Evolutionary conservation across 164 flowering plant species (phyloP).

Genomic region (Dillenia turbinata): DNA sequence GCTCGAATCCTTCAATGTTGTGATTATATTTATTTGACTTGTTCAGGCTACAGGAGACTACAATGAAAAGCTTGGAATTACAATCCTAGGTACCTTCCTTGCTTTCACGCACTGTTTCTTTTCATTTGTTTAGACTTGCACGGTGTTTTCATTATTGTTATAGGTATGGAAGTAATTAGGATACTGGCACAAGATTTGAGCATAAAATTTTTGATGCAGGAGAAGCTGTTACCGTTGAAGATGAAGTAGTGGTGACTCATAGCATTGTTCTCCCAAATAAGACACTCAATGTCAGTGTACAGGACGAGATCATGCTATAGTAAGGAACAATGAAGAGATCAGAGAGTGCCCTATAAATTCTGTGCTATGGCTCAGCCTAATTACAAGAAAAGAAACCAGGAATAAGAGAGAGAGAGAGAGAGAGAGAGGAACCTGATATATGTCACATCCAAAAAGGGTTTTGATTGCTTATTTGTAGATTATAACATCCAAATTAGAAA

Average conservation of each 20-base stretch:
- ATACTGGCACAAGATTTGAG: too few relatives aligned
- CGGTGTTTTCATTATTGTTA: background rate
- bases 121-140: background rate
- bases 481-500: too few relatives aligned
- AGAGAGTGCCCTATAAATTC: too few relatives aligned
- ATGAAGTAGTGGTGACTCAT: constrained; percentile 88
- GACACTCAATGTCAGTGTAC: constrained; percentile 85
- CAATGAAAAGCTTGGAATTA: constrained; percentile 68
- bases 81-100: constrained; percentile 55
- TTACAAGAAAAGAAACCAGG: too few relatives aligned
- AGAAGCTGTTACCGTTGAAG: constrained; percentile 89
- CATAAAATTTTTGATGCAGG: constrained; percentile 37
- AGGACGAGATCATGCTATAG: constrained; percentile 85
- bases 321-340: too few relatives aligned
- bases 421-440: too few relatives aligned
- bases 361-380: too few relatives aligned
- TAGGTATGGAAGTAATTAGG: background rate
- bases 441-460: too few relatives aligned
- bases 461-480: too few relatives aligned
- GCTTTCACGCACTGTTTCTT: background rate
- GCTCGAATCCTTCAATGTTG: too few relatives aligned
- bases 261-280: constrained; percentile 94
- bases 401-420: too few relatives aligned
- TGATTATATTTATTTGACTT: background rate
- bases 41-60: constrained; percentile 61